Base-by-base conservation (phyloP, 768 basidiomycete species). In the Phlebiopsis gigantea region DNA sequence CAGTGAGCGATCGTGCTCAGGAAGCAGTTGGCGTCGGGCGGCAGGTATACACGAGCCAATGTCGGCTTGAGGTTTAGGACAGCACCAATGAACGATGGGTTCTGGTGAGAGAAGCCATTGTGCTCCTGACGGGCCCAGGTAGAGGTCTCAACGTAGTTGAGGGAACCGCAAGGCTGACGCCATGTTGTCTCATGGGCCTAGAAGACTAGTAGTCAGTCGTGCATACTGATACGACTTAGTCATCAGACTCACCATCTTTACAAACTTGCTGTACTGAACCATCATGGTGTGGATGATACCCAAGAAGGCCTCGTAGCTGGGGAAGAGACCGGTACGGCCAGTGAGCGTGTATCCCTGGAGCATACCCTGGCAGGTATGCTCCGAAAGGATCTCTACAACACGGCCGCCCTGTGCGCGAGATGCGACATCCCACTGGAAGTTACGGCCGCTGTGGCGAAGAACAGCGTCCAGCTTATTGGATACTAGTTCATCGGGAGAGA, bases 261-360 rank as follows among this genome's bases (percentile, higher is more conserved):
- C 69, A 71, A 95, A 95, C 70, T 95, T 95, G 73, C 83, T 77
- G 68, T 94, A 94, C 65, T 90, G 89, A 2, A 88, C 86, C 82
- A 88, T 85, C 91, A 93, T 93, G 17, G 91, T 94, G 55, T 88
- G 85, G 25, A 94, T 71, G 69, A 94, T 94, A 44, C 91, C 91
- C 44, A 94, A 75, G 80, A 96, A 97, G 0, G 90, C 87, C 68
- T 96, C 93, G 68, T 96, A 94, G 26, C 84, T 87, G 1, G 93
- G 92, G 81, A 96, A 92, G 30, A 95, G 75, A 12, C 83, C 92
- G 0, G 86, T 88, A 41, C 87, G 77, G 8, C 93, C 93, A 0
- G 93, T 95, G 46, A 97, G 80, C 5, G 91, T 93, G 71, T 95
- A 95, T 2, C 93, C 93, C 70, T 97, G 90, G 12, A 95, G 75